Evolutionary conservation across 257 asterid species (phyloP).

Genomic region (Salvia hispanica): DNA sequence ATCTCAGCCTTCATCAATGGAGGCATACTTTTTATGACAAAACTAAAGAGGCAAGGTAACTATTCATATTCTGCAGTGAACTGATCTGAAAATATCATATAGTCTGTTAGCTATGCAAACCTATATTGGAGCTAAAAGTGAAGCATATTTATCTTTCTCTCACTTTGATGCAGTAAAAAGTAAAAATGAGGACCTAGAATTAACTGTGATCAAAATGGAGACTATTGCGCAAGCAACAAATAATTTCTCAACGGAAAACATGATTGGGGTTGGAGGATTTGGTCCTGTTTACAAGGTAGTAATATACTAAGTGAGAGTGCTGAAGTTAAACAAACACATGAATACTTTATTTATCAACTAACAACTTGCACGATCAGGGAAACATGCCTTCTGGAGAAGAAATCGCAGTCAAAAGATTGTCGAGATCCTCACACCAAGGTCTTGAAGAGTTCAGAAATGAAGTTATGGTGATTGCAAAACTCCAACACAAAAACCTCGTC

Average conservation of each 20-base stretch:
- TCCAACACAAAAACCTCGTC: constrained; percentile 51
- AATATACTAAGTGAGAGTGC: neutral
- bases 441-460: constrained; percentile 37
- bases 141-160: neutral
- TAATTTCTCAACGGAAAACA: constrained; percentile 39
- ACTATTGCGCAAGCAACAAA: constrained; percentile 38
- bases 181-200: constrained; percentile 32
- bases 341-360: neutral
- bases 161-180: constrained; percentile 7
- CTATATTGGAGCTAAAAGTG: neutral
- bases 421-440: constrained; percentile 45
- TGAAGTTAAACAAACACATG: neutral
- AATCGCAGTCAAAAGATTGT: constrained; percentile 52
- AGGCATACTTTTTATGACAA: neutral
- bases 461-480: constrained; percentile 41
- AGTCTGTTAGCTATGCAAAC: neutral
- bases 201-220: constrained; percentile 36
- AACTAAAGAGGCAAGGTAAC: constrained; percentile 31
- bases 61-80: neutral
- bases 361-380: constrained; percentile 33
- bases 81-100: neutral
- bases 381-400: constrained; percentile 26
- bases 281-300: constrained; percentile 55
- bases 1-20: constrained; percentile 17
- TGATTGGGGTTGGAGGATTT: constrained; percentile 36